Conservation (phyloP, 2,329 filamentous ascomycete genomes). For the Pyrenophora tritici-repentis region DNA sequence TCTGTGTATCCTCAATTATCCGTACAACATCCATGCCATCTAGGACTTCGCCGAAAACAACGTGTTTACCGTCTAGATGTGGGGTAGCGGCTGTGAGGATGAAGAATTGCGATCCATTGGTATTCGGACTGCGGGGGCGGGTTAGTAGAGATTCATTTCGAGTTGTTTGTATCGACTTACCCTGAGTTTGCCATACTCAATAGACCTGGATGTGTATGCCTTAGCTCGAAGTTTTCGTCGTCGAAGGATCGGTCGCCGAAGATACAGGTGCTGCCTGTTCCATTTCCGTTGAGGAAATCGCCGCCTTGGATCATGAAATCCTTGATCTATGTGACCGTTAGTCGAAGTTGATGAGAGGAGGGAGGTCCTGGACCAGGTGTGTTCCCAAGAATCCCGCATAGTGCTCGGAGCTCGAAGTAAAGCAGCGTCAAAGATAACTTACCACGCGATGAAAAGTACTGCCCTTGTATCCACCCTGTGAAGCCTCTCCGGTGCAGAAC, state of each 20-base stretch:
- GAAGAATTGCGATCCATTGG: conserved; percentile 96
- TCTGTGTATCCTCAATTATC: conserved; percentile 83
- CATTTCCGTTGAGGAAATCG: conserved; percentile 77
- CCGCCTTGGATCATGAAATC: conserved; percentile 97
- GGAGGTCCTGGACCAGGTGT: too few species aligned
- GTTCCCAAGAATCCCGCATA: too few species aligned
- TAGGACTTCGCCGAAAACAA: conserved; percentile 87
- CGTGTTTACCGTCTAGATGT: conserved; percentile 95
- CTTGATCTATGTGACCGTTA: conserved; percentile 61
- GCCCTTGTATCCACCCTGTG: conserved; percentile 77
- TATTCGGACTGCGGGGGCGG: conserved; percentile 66
- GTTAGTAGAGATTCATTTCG: not conserved
- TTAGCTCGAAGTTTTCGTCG: conserved; percentile 88
- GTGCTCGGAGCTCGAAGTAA: too few species aligned
- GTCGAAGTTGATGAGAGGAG: not conserved
- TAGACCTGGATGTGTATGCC: conserved; percentile 94
- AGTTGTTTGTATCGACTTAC: not conserved
- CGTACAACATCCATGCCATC: conserved; percentile 92
- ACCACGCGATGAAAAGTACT: conserved; percentile 88
- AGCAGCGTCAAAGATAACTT: not conserved
- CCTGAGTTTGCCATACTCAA: conserved; percentile 95
- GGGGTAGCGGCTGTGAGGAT: conserved; percentile 96
- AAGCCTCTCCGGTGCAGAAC: conserved; percentile 74
- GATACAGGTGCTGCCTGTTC: conserved; percentile 86
- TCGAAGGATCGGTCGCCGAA: conserved; percentile 81